Base-by-base conservation (phyloP, 345 rosid species). In the Arabis alpina region DNA sequence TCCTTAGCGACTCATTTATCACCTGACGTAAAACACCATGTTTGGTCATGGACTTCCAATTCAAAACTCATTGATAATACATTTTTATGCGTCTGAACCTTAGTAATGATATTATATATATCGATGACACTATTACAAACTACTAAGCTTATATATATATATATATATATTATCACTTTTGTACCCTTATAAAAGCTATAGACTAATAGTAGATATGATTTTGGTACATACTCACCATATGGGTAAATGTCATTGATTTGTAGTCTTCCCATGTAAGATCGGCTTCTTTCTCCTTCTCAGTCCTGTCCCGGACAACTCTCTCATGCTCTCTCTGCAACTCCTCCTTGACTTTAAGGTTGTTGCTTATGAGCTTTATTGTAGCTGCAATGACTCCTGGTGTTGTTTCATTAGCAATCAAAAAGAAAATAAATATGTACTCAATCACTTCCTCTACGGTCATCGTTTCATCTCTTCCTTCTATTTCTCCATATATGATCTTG, bases 191-290 rank as follows among this genome's bases (percentile, higher is more conserved):
- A 36, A 36, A 28, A 36, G 10, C 7, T 34, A 1, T 19, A 19
- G 23, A 19, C 23, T 19, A 0, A 19, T 7, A 7, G 2, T 36
- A 8, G 9, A 6, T 14, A 6, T 32, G 27, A 15, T 16, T 15
- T 11, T 36, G 4, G 2, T 4, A 0, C 6, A 44, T 32, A 14
- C 30, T 28, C 30, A 28, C 75, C 75, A 71, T 61, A 0, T 80
- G 88, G 23, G 97, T 88, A 83, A 90, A 90, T 12, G 83, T 49
- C 94, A 90, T 90, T 53, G 83, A 79, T 76, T 82, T 86, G 77
- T 88, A 90, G 67, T 90, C 89, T 73, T 81, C 76, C 94, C 97
- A 90, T 28, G 88, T 77, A 19, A 90, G 79, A 24, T 11, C 60
- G 0, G 50, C 45, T 27, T 52, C 44, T 5, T 32, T 32, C 39